Base-by-base conservation (phyloP, 331 rosid species). In the Pyrus hybrid region DNA sequence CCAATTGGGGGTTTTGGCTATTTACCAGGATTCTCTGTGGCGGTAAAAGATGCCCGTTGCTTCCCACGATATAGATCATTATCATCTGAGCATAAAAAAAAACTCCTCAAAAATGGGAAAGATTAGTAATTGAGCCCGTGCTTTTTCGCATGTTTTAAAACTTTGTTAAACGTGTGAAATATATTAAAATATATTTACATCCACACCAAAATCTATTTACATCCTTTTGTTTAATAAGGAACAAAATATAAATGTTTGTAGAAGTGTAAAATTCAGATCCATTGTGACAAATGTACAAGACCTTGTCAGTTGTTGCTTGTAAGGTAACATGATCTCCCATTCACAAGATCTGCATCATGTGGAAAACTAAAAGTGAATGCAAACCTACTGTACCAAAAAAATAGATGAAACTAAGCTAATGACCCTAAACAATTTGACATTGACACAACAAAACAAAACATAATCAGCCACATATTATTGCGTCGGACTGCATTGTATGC, bases 291-390 rank as follows among this genome's bases (percentile, higher is more conserved):
- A 16, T 20, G 45, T 9, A 29, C 5, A 64, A 63, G 82, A 89
- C 95, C 93, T 91, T 91, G 81, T 88, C 93, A 72, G 93, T 85
- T 69, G 98, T 94, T 70, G 98, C 98, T 86, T 93, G 98, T 74
- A 93, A 86, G 62, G 95, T 90, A 85, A 94, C 82, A 77, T 94
- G 98, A 83, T 94, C 95, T 14, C 97, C 98, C 97, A 94, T 82
- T 94, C 98, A 78, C 96, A 92, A 70, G 83, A 85, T 83, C 98
- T 94, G 91, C 77, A 65, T 75, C 62, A 81, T 21, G n/a, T 29
- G 73, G 41, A 74, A n/a, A 35, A 81, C 30, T 23, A 81, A 79
- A 79, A 41, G 72, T 75, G 68, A 66, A 76, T 49, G 75, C 33
- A 43, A 14, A 76, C 78, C 26, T 67, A 63, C 28, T 61, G 53